Evolutionary conservation across 2,329 filamentous ascomycete genomes (phyloP), one percentile per base, ranked within the genome.

Genomic region (Claviceps lovelessii): DNA sequence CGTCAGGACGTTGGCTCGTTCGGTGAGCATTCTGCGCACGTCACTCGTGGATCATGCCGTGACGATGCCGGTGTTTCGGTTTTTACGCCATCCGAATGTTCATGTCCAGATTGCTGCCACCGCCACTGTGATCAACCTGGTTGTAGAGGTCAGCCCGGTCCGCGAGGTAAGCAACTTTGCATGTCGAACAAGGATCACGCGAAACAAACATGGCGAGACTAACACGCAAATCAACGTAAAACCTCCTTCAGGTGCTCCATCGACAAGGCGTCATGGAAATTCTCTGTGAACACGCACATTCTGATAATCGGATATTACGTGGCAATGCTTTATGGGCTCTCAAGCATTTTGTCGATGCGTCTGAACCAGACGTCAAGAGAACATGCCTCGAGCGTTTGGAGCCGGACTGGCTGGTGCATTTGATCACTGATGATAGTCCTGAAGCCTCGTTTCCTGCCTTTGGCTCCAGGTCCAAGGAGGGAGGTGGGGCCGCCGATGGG

Each of bases 281-380:
- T 0, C 74, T 97, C 1, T 95, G 90, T 64, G 81, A 87, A 61
- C 88, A 95, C 65, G 89, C 90, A 1, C 87, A 87, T 66, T 93
- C 88, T 0, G 77, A 79, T 49, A 87, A 91, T 63, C 79, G 86
- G n/a, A 81, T 84, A 49, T 74, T 97, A 53, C 82, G 89, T 29
- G 76, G 94, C 31, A 90, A 93, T 62, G 90, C 90, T 28, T 71
- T 98, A 1, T 98, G 93, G 91, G 89, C 90, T 6, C 73, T 98
- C 56, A 97, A 97, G 66, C 89, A 97, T 69, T 78, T 96, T 51
- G 85, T 95, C 3, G 79, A 86, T 58, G 83, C 82, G 28, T 81
- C 86, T 6, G 78, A 79, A 19, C 82, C 85, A 48, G 79, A 85
- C 13, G 73, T 87, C 60, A 95, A 93, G 69, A 85, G 85, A 62